A percentile compares a stretch with the other conserved stretches of the same genome.
Conservation (phyloP, 139 green algal genomes). For the Penium margaritaceum region DNA sequence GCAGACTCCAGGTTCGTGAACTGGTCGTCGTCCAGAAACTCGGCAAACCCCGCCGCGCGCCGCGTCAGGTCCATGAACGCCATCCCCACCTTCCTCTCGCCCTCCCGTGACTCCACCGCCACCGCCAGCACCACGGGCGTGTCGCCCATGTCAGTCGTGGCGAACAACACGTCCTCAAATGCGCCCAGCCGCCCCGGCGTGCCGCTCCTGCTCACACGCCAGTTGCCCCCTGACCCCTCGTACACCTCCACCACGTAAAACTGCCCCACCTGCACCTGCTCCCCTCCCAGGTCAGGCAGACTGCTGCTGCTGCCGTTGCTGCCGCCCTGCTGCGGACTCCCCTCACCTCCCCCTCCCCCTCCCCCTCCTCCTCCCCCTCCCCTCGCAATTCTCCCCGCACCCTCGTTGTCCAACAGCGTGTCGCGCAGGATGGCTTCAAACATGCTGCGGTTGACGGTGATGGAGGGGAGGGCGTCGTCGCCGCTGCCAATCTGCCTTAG, state of each 20-base stretch:
- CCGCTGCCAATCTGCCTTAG: conserved; percentile 21
- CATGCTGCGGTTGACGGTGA: conserved; percentile 67
- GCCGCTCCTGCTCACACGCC: conserved; percentile 51
- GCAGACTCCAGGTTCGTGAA: conserved; percentile 72
- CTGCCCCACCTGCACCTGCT: no score
- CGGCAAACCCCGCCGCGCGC: conserved; percentile 61
- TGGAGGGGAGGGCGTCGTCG: conserved; percentile 42
- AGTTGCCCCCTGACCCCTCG: conserved; percentile 58
- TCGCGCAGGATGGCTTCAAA: conserved; percentile 69
- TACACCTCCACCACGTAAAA: conserved; percentile 76
- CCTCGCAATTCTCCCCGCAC: conserved; percentile 6
- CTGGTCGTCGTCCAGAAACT: conserved; percentile 77
- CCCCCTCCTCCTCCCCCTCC: neutral
- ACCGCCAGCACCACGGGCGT: conserved; percentile 61
- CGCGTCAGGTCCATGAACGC: conserved; percentile 63
- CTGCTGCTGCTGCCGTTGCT: neutral
- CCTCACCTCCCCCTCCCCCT: neutral
- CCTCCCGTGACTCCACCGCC: conserved; percentile 55
- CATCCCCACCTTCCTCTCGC: conserved; percentile 60
- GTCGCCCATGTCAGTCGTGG: conserved; percentile 47
- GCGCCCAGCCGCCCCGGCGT: conserved; percentile 64
- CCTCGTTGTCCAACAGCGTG: conserved; percentile 62
- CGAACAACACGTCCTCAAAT: conserved; percentile 85
- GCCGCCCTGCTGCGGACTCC: neutral
- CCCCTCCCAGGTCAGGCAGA: neutral